A percentile compares a stretch with the other conserved stretches of the same genome.
phyloP scores from a whole-genome alignment of 257 asterid genomes.

The Oldenlandia corymbosa region DNA sequence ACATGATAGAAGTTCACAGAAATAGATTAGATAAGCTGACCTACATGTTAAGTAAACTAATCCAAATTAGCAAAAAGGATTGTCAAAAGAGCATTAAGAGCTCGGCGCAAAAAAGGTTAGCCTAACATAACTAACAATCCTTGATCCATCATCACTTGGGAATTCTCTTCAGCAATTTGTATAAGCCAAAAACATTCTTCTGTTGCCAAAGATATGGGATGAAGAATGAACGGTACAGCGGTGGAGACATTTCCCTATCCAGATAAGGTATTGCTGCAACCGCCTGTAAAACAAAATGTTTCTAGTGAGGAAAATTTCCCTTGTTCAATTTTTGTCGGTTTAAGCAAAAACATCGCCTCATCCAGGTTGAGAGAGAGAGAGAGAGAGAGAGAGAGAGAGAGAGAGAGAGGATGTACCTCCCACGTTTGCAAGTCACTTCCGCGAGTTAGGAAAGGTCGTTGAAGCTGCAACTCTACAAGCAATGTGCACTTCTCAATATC shows the following conservation, averaged over 20 bases:
- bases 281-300: slow-evolving; percentile 33
- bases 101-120: neutral
- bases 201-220: slow-evolving; percentile 82
- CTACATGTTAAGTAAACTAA: neutral
- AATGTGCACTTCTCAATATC: slow-evolving; percentile 76
- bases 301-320: slow-evolving; percentile 12
- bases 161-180: slow-evolving; percentile 72
- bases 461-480: slow-evolving; percentile 80
- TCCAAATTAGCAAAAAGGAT: slow-evolving; percentile 5
- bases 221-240: slow-evolving; percentile 78
- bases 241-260: slow-evolving; percentile 90
- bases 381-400: slow-evolving; percentile 18
- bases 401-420: slow-evolving; percentile 85
- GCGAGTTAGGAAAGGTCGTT: slow-evolving; percentile 69
- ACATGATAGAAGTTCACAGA: neutral
- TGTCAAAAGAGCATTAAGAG: neutral
- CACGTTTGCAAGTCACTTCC: slow-evolving; percentile 83
- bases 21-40: neutral
- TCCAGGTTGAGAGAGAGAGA: neutral
- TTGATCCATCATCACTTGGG: slow-evolving; percentile 33
- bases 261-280: slow-evolving; percentile 89
- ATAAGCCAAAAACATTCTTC: slow-evolving; percentile 79
- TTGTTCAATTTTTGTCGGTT: no score
- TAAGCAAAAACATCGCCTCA: neutral
- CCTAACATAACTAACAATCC: neutral